Percentiles rank a stretch among this genome's conserved stretches.
Conservation (phyloP, 148 eudicot genomes). For the Camellia sinensis region DNA sequence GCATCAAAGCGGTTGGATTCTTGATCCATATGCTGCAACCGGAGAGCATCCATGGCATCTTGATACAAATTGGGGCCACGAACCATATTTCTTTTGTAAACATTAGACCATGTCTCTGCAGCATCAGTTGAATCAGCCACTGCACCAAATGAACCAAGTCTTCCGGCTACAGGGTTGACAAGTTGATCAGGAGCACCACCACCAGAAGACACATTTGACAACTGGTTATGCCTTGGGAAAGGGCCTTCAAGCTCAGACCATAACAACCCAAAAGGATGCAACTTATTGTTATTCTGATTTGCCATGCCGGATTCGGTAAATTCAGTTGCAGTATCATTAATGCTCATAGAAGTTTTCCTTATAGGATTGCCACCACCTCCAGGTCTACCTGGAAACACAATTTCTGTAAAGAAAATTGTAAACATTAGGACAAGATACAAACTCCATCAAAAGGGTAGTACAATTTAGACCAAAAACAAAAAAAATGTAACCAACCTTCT, state of each 20-base stretch:
- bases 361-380: slow-evolving; percentile 48
- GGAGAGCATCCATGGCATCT: slow-evolving; percentile 54
- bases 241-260: slow-evolving; percentile 90
- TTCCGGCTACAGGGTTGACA: slow-evolving; percentile 38
- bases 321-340: slow-evolving; percentile 40
- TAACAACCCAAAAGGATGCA: slow-evolving; percentile 88
- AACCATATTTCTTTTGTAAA: slow-evolving; percentile 38
- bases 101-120: slow-evolving; percentile 56
- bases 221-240: slow-evolving; percentile 45
- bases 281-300: slow-evolving; percentile 48
- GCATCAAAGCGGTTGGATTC: slow-evolving; percentile 57
- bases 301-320: slow-evolving; percentile 32
- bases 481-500: slow-evolving; percentile 52
- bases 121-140: slow-evolving; percentile 38
- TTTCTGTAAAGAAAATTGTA: slow-evolving; percentile 43
- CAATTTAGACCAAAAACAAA: background rate
- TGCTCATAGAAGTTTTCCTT: slow-evolving; percentile 40
- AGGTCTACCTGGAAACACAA: slow-evolving; percentile 82
- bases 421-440: slow-evolving; percentile 7
- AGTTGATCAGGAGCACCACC: slow-evolving; percentile 41
- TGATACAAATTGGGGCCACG: slow-evolving; percentile 53
- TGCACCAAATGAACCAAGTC: slow-evolving; percentile 40
- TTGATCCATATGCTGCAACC: slow-evolving; percentile 43
- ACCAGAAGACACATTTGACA: slow-evolving; percentile 34
- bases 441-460: background rate